Conservation (phyloP, 257 asterid species). For the Fraxinus excelsior region DNA sequence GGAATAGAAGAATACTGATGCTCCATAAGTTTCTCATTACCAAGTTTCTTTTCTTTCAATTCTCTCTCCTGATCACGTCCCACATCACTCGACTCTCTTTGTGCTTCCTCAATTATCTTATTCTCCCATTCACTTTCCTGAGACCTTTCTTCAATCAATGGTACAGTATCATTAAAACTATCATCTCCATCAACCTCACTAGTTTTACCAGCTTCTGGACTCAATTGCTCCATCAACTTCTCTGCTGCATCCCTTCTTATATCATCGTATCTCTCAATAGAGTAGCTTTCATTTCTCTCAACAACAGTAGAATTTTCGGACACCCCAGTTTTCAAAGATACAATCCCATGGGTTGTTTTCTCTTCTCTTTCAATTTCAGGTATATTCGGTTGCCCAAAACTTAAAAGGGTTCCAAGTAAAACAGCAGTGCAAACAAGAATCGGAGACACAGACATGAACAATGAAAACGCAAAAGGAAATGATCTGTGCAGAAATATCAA, state of each 20-base stretch:
- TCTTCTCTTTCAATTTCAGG: conserved; percentile 42
- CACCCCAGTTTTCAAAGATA: conserved; percentile 36
- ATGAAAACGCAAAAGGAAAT: conserved; percentile 24
- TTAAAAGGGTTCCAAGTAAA: conserved; percentile 31
- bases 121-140: conserved; percentile 23
- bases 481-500: conserved; percentile 23
- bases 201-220: conserved; percentile 16
- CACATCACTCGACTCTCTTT: conserved; percentile 6
- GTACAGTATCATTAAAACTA: conserved; percentile 26
- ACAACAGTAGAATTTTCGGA: conserved; percentile 28
- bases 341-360: conserved; percentile 32
- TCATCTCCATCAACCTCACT: conserved; percentile 30
- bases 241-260: conserved; percentile 18
- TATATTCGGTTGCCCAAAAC: conserved; percentile 22
- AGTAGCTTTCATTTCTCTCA: conserved; percentile 34
- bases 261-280: conserved; percentile 31
- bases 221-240: conserved; percentile 18
- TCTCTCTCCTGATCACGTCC: conserved; percentile 14
- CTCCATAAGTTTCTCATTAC: conserved; percentile 27
- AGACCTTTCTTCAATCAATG: conserved; percentile 29
- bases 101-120: conserved; percentile 23
- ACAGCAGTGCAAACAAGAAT: conserved; percentile 29
- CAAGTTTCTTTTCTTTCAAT: conserved; percentile 32
- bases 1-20: conserved; percentile 31
- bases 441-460: conserved; percentile 25